Conservation (phyloP, 208 protist species). For the Phytomonas sp. region DNA sequence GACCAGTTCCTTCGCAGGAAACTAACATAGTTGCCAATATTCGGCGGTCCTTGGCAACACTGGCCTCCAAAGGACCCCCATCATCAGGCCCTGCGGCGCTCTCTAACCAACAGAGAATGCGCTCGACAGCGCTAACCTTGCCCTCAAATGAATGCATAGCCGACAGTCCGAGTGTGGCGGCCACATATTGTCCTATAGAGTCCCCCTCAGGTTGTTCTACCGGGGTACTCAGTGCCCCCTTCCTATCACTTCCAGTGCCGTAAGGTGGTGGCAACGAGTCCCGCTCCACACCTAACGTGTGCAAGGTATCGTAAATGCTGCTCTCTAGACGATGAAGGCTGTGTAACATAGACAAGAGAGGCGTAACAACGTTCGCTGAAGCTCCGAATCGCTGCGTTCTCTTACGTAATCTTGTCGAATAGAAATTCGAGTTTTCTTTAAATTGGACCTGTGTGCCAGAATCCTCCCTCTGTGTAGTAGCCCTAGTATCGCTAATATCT, state of each 20-base stretch:
- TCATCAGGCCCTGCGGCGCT: neutral
- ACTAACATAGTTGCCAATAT: neutral
- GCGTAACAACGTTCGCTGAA: constrained; percentile 42
- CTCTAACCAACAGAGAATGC: constrained; percentile 20
- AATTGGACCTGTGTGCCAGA: neutral
- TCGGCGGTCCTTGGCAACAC: neutral
- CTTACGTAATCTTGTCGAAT: neutral
- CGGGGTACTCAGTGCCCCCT: neutral
- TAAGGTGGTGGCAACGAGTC: constrained; percentile 14
- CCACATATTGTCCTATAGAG: constrained; percentile 6
- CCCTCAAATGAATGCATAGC: neutral
- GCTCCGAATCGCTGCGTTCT: constrained; percentile 30
- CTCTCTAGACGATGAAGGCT: constrained; percentile 45
- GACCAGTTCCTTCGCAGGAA: neutral
- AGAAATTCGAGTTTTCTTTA: neutral
- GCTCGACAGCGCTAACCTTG: constrained; percentile 4
- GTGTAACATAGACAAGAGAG: constrained; percentile 53
- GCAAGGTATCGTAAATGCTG: constrained; percentile 21
- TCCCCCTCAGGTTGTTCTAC: neutral
- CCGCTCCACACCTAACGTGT: constrained; percentile 23
- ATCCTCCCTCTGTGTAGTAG: neutral
- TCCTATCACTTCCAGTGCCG: neutral
- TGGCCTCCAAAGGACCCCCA: neutral
- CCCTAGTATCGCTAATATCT: neutral
- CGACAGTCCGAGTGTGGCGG: neutral